These are phyloP conservation scores for Blastobotrys aristatus DNA, from an alignment of 1,139 yeast species.

Conservation along the genomic window DNA sequence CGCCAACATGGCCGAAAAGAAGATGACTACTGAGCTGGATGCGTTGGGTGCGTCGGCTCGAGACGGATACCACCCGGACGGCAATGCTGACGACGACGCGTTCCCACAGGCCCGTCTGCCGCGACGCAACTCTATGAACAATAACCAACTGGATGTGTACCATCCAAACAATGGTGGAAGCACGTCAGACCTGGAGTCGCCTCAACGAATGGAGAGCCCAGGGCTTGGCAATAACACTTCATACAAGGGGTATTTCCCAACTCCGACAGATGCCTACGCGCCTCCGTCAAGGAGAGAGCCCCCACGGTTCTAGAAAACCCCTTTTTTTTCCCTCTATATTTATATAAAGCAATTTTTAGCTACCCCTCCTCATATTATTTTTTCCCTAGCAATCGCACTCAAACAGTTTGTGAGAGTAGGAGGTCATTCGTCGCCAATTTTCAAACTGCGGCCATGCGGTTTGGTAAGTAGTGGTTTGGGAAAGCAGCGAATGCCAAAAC, in stretches of 20 bases:
- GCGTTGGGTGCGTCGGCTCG: slow-evolving; percentile 88
- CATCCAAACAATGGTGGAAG: background rate
- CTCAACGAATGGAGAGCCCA: slow-evolving; percentile 13
- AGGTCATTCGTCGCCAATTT: too few relatives aligned
- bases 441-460: too few relatives aligned
- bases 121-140: slow-evolving; percentile 11
- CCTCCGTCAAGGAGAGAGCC: slow-evolving; percentile 10
- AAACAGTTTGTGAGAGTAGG: too few relatives aligned
- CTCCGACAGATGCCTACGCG: slow-evolving; percentile 13
- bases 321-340: too few relatives aligned
- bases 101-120: slow-evolving; percentile 26
- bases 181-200: slow-evolving; percentile 10
- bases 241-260: slow-evolving; percentile 15
- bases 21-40: slow-evolving; percentile 61
- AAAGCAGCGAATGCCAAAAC: too few relatives aligned
- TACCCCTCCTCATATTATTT: too few relatives aligned
- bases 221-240: slow-evolving; percentile 14
- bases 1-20: slow-evolving; percentile 37
- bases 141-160: slow-evolving; percentile 4
- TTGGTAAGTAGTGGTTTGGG: too few relatives aligned
- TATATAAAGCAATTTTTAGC: too few relatives aligned
- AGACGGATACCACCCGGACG: slow-evolving; percentile 35
- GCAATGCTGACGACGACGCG: slow-evolving; percentile 13
- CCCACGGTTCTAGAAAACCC: slow-evolving; percentile 13
- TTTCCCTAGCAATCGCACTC: too few relatives aligned